Evolutionary conservation across 2,329 filamentous ascomycete genomes (phyloP), one percentile per base, ranked within the genome.

Genomic region (Colletotrichum paranaense): DNA sequence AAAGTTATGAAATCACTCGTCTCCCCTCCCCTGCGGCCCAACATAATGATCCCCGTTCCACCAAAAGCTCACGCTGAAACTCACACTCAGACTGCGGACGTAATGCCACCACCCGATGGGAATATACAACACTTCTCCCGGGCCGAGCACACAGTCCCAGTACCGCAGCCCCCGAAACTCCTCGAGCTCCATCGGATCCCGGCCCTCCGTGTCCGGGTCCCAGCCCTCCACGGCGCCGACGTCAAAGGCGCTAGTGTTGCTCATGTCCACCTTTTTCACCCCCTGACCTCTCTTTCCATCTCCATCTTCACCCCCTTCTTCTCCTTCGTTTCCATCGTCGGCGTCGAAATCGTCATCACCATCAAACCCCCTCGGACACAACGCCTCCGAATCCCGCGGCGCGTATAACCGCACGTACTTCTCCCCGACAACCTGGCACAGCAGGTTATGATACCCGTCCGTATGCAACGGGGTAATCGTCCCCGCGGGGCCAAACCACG

Each of bases 41-140:
- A 22, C 24, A 38, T 24, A 42, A 28, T 76, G 69, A 53, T 73
- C 63, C 30, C 74, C 74, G 22, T 94, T 93, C 93, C 94, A 99
- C 97, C 97, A 99, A 80, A 98, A 98, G 80, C 95, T 98, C 14
- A 98, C 95, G 77, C 95, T 98, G 79, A 97, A 95, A 79, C 96
- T 98, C 24, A 94, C 90, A 69, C 91, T 95, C 78, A 98, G 80
- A 62, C 95, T 95, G 73, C 94, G 88, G 4, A 98, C 94, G 82
- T 98, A 98, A 85, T 99, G 97, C 97, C 97, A 99, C 96, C 97
- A 99, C 0, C 96, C 97, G 5, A 94, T 88, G 0, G 97, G 97
- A 66, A 99, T 94, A 80, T 98, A 97, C 66, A 99, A 81, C 75
- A 92, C 93, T 66, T 99, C 95, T 0, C 96, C 97, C 1, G 93